Percentiles rank a stretch among this genome's conserved stretches.
Evolutionary conservation across 108 stramenopile species (phyloP).

Genomic region (Nannochloropsis granulata): DNA sequence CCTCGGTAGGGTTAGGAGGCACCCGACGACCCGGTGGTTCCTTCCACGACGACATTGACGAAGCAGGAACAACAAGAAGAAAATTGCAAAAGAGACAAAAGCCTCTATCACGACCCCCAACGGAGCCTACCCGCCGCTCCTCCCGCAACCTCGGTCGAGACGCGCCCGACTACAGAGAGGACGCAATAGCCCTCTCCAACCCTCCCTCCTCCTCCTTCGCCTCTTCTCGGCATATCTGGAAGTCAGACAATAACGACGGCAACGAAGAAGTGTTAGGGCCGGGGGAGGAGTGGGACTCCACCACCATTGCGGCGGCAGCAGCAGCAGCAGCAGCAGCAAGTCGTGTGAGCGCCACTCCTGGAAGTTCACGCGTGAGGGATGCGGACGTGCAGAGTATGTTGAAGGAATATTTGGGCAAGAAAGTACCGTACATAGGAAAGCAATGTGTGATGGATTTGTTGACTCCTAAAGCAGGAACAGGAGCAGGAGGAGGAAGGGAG

Average conservation of each 20-base stretch:
- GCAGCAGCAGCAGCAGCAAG: background rate
- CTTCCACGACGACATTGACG: too few species aligned
- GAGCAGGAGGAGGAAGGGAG: too few species aligned
- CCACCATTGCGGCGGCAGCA: background rate
- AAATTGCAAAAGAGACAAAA: background rate
- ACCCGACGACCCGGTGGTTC: too few species aligned
- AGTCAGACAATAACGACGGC: background rate
- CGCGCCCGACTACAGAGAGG: background rate
- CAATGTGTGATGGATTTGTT: background rate
- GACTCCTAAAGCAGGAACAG: background rate
- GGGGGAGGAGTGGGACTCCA: background rate
- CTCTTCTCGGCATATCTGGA: background rate
- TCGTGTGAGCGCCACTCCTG: background rate
- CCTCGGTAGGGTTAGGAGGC: background rate
- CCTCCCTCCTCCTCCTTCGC: background rate
- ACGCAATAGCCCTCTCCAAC: background rate
- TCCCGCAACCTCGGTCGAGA: background rate
- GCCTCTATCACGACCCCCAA: background rate
- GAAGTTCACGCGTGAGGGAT: background rate
- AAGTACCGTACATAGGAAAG: background rate
- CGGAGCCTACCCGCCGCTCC: background rate
- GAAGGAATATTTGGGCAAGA: background rate
- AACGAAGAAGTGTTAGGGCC: background rate
- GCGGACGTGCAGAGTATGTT: background rate
- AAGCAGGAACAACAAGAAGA: too few species aligned